These are phyloP conservation scores for Colletotrichum sp. DNA, from an alignment of 2,329 filamentous ascomycete genomes.

Conservation along the genomic window DNA sequence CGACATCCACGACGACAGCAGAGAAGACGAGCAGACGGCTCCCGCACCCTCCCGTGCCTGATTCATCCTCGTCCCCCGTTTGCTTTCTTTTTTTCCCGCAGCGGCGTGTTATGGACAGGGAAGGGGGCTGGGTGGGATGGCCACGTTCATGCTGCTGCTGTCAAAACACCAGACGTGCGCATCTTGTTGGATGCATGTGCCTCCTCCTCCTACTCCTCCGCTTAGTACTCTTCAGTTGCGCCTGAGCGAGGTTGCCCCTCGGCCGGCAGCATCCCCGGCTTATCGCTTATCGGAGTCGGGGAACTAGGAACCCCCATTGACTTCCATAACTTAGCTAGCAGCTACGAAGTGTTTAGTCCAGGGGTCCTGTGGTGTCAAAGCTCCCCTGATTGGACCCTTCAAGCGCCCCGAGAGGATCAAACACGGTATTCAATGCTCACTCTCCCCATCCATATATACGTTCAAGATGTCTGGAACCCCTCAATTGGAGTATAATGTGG, in stretches of 20 bases:
- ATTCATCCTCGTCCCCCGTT: background rate
- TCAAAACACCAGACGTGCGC: conserved; percentile 15
- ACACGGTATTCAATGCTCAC: background rate
- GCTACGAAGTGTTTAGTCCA: background rate
- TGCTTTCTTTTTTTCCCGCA: background rate
- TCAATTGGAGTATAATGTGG: background rate
- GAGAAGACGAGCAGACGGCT: background rate
- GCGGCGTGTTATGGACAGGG: background rate
- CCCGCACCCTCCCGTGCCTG: background rate
- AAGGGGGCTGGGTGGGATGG: background rate
- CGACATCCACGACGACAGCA: background rate
- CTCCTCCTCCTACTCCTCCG: background rate
- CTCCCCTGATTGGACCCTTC: background rate
- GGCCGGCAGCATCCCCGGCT: background rate
- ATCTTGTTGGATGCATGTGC: background rate
- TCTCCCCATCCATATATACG: background rate
- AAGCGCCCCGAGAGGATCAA: background rate
- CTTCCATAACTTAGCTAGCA: background rate
- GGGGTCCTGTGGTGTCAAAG: background rate
- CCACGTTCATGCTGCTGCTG: conserved; percentile 13
- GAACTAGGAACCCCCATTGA: background rate
- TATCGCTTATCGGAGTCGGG: background rate
- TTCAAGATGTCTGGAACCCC: background rate
- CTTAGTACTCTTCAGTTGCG: background rate
- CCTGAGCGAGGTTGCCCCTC: background rate